Base-by-base conservation (phyloP, 805 yeast species). In the Wickerhamiella kurtzmanii region DNA sequence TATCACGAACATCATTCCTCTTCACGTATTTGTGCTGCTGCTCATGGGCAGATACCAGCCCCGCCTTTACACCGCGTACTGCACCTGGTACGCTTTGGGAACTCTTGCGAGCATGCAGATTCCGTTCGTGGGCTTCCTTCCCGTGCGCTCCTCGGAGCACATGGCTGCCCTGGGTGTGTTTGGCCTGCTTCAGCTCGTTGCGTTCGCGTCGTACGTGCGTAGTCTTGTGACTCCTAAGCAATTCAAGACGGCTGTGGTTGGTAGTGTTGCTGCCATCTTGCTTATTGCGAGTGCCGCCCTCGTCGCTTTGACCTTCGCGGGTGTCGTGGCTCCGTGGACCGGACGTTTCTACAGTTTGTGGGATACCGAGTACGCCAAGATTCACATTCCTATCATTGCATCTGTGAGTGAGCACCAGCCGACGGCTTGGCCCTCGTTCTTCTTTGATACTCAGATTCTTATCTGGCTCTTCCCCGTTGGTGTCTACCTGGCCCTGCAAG, bases 351-450 rank as follows among this genome's bases (percentile, higher is more conserved):
- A 92, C 68, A 88, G 97, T 2, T 69, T 94, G 56, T 92, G 98
- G 98, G 98, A 92, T 64, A 92, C 98, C 3, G 82, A 76, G 64
- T 92, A 94, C 61, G 99, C 99, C 52, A 89, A 88, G 70, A 83
- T 92, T 55, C 98, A 92, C 63, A 92, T 92, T 59, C 99, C 98
- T 41, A 92, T 92, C 62, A 92, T 92, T 66, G 98, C 99, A 1
- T 88, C 96, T 2, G 98, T 92, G 36, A 85, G 96, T 13, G 99
- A 92, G 70, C 99, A 92, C 71, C 99, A 92, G 72, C 99, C 99
- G 50, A 89, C 97, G n/a, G 95, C 98, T 3, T 92, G 99, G 99
- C 95, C 97, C 9, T 79, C 96, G 11, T 94, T 92, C 65, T 92
- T 86, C 75, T 85, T 89, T 63, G 98, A 92, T 64, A 80, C 92